Base-by-base conservation (phyloP, 768 basidiomycete genomes). In the Hortiboletus flavorubellus region DNA sequence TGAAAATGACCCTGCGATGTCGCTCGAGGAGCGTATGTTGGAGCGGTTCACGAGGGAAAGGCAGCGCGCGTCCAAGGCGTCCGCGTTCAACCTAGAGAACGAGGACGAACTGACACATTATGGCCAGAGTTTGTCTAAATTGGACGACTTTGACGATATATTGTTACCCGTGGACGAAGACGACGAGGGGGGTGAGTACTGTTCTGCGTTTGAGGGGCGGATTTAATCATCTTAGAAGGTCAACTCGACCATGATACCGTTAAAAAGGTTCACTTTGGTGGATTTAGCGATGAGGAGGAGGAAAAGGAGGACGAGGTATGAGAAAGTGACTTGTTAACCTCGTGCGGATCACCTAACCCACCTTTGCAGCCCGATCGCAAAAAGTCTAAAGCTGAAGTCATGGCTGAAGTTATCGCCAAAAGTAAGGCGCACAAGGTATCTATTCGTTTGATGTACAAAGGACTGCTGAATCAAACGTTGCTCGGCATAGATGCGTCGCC, bases 321-420 rank as follows among this genome's bases (percentile, higher is more conserved):
- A 46, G 12, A 51, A 72, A 21, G 2, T 33, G 46, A 41, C n/a
- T 51, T 14, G 40, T 44, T 18, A 1, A 5, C 1, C 16, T 46
- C 3, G 39, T 46, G n/a, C 34, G 31, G 21, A 38, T 44, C 34
- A 10, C n/a, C 46, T 35, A 34, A 52, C 37, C 53, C 49, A 45
- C 49, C 14, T 55, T 44, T 40, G 46, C 64, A 94, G 91, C 88
- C 88, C 8, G 82, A 82, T 44, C 78, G 86, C 55, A 97, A 96
- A 73, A 96, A 91, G 73, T 84, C 87, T 5, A 97, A 96, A 72
- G 87, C 91, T 2, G 95, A 99, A 66, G 91, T 98, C 57, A 98
- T 99, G 97, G 84, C 90, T 0, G 97, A 99, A 69, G 90, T 99
- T 34, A 92, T 99, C 43, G 90, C 93, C 1, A 99, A 98, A 73